Base-by-base conservation (phyloP, 2,329 filamentous ascomycete genomes). In the Cryphonectria radicalis region DNA sequence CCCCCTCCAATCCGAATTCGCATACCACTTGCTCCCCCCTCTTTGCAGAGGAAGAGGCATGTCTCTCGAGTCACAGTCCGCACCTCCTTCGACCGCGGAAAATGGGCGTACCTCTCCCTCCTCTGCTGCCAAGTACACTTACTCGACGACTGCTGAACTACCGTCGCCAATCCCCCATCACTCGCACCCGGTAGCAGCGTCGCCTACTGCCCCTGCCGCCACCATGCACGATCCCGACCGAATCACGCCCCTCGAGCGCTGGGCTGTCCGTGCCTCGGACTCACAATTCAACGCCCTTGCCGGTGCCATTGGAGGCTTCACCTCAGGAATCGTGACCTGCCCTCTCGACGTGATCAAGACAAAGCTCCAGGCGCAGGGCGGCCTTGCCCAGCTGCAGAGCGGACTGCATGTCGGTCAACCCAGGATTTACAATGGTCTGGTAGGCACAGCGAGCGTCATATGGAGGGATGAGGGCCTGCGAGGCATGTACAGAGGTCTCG, bases 261-360 rank as follows among this genome's bases (percentile, higher is more conserved):
- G 89, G 87, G 85, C 87, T 32, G 80, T 84, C 64, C 77, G 79
- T 55, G 88, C 89, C 66, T 89, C 88, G 46, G 87, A 90, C 73
- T 85, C 88, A 28, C 87, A 89, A 74, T 90, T 98, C 80, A 93
- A 97, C 80, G 93, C 94, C 74, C 86, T 98, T 70, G 92, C 94
- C 60, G 96, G 96, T 70, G 95, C 95, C 65, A 87, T 93, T 71
- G 95, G 95, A 66, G 96, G 96, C 66, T 93, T 98, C 77, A 94
- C 94, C 32, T 97, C 95, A 10, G 96, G 96, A 66, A 89, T 99
- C 70, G 93, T 98, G 75, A 98, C 95, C 68, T 99, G 96, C 80
- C 96, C 96, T 59, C 90, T 99, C 76, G 96, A 99, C 85, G 96
- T 99, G 74, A 98, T 99, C 82, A 99, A 99, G 85, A 99, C 96